phyloP scores from a whole-genome alignment of 441 rosid species.

The Adansonia gregorii region DNA sequence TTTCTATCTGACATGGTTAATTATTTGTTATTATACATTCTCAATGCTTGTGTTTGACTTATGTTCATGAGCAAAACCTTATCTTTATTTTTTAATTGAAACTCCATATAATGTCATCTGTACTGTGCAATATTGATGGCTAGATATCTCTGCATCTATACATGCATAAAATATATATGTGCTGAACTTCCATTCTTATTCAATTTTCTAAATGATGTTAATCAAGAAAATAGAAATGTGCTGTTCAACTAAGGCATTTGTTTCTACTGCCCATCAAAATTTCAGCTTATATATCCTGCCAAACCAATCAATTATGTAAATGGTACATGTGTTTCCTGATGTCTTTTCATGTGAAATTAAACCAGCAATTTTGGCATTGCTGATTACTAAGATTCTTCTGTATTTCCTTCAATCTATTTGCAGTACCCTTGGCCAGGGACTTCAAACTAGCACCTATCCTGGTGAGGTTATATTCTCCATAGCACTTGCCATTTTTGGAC shows the following conservation, averaged over 20 bases:
- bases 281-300: neutral
- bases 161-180: neutral
- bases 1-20: neutral
- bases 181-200: neutral
- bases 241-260: neutral
- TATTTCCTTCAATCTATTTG: constrained; percentile 28
- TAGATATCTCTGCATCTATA: neutral
- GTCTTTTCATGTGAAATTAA: neutral
- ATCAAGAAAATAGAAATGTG: constrained; percentile 14
- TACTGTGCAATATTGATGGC: neutral
- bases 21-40: neutral
- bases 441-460: constrained; percentile 87
- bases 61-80: neutral
- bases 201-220: neutral
- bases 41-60: neutral
- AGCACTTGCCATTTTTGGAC: constrained; percentile 84
- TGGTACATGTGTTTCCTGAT: neutral
- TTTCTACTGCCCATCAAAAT: constrained; percentile 19
- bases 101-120: neutral
- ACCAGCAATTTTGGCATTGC: constrained; percentile 24
- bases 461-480: constrained; percentile 91
- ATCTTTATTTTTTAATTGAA: neutral
- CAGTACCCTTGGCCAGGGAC: constrained; percentile 99
- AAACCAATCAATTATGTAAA: neutral
- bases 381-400: constrained; percentile 2